A percentile compares a stretch with the other conserved stretches of the same genome.
Evolutionary conservation across 805 yeast genomes (phyloP).

Genomic region (Yamadazyma laniorum): DNA sequence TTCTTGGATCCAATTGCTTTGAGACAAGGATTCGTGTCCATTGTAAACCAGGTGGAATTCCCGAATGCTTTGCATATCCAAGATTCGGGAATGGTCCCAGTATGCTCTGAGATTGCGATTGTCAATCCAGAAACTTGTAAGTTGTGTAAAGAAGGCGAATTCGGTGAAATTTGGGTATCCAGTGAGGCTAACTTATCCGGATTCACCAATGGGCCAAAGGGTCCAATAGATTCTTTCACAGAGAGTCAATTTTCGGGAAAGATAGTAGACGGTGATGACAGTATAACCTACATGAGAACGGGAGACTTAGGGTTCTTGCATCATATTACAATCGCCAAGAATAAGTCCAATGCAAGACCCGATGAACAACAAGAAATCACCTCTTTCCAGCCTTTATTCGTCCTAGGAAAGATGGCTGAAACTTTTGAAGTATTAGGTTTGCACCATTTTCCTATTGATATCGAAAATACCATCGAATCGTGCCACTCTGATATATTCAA

Average conservation of each 20-base stretch:
- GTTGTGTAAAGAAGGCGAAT: slow-evolving; percentile 84
- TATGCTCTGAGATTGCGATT: slow-evolving; percentile 88
- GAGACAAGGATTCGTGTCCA: slow-evolving; percentile 82
- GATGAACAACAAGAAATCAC: slow-evolving; percentile 21
- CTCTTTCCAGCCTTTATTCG: slow-evolving; percentile 74
- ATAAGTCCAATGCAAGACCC: slow-evolving; percentile 15
- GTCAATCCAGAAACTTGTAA: slow-evolving; percentile 89
- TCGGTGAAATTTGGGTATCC: slow-evolving; percentile 96
- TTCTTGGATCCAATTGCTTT: slow-evolving; percentile 85
- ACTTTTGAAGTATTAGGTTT: slow-evolving; percentile 91
- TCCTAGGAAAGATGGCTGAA: slow-evolving; percentile 78
- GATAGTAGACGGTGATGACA: slow-evolving; percentile 60
- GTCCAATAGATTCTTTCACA: slow-evolving; percentile 51
- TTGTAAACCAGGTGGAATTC: slow-evolving; percentile 70
- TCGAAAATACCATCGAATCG: slow-evolving; percentile 54
- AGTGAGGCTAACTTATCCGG: slow-evolving; percentile 77
- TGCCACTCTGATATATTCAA: slow-evolving; percentile 58
- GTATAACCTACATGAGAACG: slow-evolving; percentile 69
- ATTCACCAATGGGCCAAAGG: slow-evolving; percentile 54
- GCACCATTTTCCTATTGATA: slow-evolving; percentile 85
- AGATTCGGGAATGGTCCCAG: slow-evolving; percentile 95
- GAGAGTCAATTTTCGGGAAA: slow-evolving; percentile 57
- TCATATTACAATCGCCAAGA: slow-evolving; percentile 52
- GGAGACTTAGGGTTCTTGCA: slow-evolving; percentile 95
- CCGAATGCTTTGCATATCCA: slow-evolving; percentile 75